Evolutionary conservation across 2,329 filamentous ascomycete genomes (phyloP).

Genomic region (Scleromitrula shiraiana): DNA sequence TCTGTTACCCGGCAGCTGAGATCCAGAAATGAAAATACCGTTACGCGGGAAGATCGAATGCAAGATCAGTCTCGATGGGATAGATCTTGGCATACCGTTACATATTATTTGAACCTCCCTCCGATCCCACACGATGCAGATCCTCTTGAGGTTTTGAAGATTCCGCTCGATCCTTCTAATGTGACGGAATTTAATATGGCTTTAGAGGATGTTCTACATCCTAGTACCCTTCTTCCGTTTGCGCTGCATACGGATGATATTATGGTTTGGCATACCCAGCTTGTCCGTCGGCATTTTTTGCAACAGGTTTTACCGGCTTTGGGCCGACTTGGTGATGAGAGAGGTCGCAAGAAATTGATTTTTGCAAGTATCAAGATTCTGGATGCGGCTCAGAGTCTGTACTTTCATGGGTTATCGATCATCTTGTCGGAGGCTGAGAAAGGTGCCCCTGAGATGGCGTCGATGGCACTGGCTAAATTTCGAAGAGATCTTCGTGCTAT

Average conservation of each 20-base stretch:
- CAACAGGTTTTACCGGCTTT: constrained; percentile 51
- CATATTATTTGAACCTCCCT: constrained; percentile 47
- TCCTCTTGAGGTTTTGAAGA: constrained; percentile 14
- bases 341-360: constrained; percentile 38
- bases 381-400: constrained; percentile 51
- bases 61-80: constrained; percentile 47
- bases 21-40: background rate
- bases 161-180: constrained; percentile 26
- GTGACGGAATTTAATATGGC: constrained; percentile 39
- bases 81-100: constrained; percentile 55
- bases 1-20: background rate
- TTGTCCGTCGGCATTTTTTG: constrained; percentile 53
- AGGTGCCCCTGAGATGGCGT: constrained; percentile 27
- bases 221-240: constrained; percentile 38
- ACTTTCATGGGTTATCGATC: constrained; percentile 46
- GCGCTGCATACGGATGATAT: constrained; percentile 48
- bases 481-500: constrained; percentile 55
- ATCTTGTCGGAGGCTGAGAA: constrained; percentile 39
- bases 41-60: constrained; percentile 13
- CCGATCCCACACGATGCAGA: constrained; percentile 41
- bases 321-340: constrained; percentile 32
- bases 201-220: constrained; percentile 45
- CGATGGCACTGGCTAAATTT: constrained; percentile 42
- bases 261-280: constrained; percentile 51
- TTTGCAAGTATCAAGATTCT: constrained; percentile 47